phyloP scores from a whole-genome alignment of 306 rosid genomes.

The Elaeagnus macrophylla region DNA sequence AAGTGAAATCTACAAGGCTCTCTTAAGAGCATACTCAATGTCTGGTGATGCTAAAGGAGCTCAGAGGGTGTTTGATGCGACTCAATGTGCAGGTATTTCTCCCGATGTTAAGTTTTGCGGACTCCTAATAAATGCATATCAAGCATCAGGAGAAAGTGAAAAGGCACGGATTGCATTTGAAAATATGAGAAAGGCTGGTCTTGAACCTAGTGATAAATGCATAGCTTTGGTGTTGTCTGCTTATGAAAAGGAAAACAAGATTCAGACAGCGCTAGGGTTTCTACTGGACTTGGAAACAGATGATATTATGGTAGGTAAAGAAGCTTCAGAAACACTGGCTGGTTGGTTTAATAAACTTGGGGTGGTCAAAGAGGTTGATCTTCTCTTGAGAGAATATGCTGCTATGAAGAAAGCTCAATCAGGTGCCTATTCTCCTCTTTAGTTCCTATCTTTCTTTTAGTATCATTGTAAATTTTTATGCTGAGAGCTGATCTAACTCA shows the following conservation, averaged over 20 bases:
- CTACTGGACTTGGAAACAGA: slow-evolving; percentile 61
- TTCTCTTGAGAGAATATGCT: slow-evolving; percentile 60
- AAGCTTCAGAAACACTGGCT: slow-evolving; percentile 59
- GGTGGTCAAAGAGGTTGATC: slow-evolving; percentile 71
- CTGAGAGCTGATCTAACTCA: too few relatives aligned
- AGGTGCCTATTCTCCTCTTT: slow-evolving; percentile 11
- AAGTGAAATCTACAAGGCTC: slow-evolving; percentile 82
- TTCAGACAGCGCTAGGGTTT: slow-evolving; percentile 52
- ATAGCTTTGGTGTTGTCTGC: slow-evolving; percentile 54
- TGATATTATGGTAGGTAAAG: slow-evolving; percentile 55
- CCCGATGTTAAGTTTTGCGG: slow-evolving; percentile 73
- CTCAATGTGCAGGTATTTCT: slow-evolving; percentile 63
- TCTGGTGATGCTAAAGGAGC: slow-evolving; percentile 62
- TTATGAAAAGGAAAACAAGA: slow-evolving; percentile 57
- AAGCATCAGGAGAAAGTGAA: slow-evolving; percentile 45
- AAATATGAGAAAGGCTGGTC: slow-evolving; percentile 68
- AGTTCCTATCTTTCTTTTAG: not conserved
- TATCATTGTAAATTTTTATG: too few relatives aligned
- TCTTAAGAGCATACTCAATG: slow-evolving; percentile 68
- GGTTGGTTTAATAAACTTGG: slow-evolving; percentile 73
- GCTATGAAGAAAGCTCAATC: slow-evolving; percentile 24
- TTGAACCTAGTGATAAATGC: slow-evolving; percentile 66
- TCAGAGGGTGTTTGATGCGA: slow-evolving; percentile 71
- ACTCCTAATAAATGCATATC: slow-evolving; percentile 60
- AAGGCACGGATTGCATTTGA: slow-evolving; percentile 57